These are phyloP conservation scores for Pseudocercospora fuligena DNA, from an alignment of 2,329 filamentous ascomycete genomes.

Conservation along the genomic window DNA sequence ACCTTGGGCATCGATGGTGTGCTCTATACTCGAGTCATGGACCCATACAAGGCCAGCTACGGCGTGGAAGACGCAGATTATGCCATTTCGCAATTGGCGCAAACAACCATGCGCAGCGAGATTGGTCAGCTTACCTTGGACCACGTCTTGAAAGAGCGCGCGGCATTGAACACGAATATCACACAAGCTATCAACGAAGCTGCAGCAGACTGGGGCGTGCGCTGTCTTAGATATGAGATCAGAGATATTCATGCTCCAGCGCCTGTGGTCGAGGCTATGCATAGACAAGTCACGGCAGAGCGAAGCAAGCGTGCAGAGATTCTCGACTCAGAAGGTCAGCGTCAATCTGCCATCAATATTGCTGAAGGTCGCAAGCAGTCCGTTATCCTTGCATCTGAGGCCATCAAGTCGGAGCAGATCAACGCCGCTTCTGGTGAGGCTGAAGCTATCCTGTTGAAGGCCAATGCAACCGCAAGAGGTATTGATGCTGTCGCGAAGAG, in stretches of 20 bases:
- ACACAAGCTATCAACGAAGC: conserved; percentile 99
- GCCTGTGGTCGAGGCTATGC: conserved; percentile 95
- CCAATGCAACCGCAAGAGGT: conserved; percentile 81
- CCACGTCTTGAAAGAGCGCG: conserved; percentile 96
- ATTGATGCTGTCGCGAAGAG: conserved; percentile 80
- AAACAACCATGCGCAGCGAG: conserved; percentile 98
- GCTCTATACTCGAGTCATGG: conserved; percentile 92
- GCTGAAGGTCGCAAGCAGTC: conserved; percentile 97
- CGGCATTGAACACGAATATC: conserved; percentile 95
- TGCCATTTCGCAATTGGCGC: conserved; percentile 94
- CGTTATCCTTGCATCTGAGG: conserved; percentile 94
- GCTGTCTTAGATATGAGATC: conserved; percentile 96
- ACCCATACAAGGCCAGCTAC: conserved; percentile 98
- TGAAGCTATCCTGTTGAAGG: conserved; percentile 87
- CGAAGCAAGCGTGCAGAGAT: conserved; percentile 97
- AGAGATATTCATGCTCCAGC: conserved; percentile 95
- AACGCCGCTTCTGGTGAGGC: conserved; percentile 92
- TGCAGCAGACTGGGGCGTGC: conserved; percentile 94
- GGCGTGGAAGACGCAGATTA: conserved; percentile 99
- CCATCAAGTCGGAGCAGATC: conserved; percentile 85
- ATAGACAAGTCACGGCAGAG: conserved; percentile 95
- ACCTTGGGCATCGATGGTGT: conserved; percentile 96
- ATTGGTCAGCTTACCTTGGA: conserved; percentile 96
- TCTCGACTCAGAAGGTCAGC: conserved; percentile 92
- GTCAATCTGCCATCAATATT: conserved; percentile 98